Conservation (phyloP, 2,329 filamentous ascomycete genomes). For the Colletotrichum cordylinicola region DNA sequence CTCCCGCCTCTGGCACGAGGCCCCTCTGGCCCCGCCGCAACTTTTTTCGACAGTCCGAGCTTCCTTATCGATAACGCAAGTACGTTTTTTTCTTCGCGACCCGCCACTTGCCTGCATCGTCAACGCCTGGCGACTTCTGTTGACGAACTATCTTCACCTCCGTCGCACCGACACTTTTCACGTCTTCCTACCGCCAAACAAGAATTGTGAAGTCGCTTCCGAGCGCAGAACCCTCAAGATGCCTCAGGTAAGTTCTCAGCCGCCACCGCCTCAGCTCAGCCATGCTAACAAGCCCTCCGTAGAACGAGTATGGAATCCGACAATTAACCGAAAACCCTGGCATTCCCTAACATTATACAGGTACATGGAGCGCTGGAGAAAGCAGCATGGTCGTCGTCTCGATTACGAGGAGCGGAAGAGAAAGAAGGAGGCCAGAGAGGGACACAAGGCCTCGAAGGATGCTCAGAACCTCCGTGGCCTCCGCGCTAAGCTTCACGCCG, state of each 20-base stretch:
- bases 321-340: neutral
- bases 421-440: constrained; percentile 87
- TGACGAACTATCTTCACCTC: neutral
- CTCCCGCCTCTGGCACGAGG: neutral
- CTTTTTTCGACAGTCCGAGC: neutral
- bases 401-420: constrained; percentile 89
- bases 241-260: neutral
- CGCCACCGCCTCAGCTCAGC: neutral
- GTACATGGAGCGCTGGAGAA: constrained; percentile 58
- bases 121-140: neutral
- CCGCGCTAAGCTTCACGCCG: constrained; percentile 89
- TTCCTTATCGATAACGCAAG: constrained; percentile 8
- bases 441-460: constrained; percentile 85
- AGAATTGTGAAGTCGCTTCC: neutral
- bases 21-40: neutral
- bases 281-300: neutral
- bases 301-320: constrained; percentile 53
- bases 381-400: constrained; percentile 56
- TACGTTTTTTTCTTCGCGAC: constrained; percentile 13
- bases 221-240: constrained; percentile 14
- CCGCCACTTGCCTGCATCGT: constrained; percentile 10
- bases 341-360: neutral
- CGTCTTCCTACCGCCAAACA: neutral
- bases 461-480: constrained; percentile 93
- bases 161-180: neutral